Percentiles rank a stretch among this genome's conserved stretches.
Conservation (phyloP, 2,329 filamentous ascomycete species). For the Ophiostoma triangulosporum region DNA sequence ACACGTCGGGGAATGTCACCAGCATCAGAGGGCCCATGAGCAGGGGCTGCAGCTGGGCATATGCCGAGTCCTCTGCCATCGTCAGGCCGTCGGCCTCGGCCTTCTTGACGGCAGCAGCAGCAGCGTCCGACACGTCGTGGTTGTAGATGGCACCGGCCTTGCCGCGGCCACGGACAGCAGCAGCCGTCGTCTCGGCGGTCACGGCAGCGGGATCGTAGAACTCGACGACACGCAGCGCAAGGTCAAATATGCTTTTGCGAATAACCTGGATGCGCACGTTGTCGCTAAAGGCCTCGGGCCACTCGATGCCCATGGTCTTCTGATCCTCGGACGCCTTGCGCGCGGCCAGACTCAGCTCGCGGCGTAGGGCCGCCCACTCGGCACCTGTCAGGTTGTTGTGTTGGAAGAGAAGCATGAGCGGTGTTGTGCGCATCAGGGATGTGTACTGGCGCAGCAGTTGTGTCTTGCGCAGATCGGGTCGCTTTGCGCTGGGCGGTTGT, state of each 20-base stretch:
- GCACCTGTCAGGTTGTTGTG: constrained; percentile 55
- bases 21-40: constrained; percentile 70
- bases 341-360: constrained; percentile 46
- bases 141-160: constrained; percentile 25
- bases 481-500: constrained; percentile 79
- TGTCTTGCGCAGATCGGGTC: constrained; percentile 75
- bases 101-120: constrained; percentile 27
- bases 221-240: constrained; percentile 74
- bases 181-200: constrained; percentile 14
- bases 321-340: constrained; percentile 23
- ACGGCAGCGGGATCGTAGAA: constrained; percentile 49
- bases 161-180: constrained; percentile 18
- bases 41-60: constrained; percentile 55
- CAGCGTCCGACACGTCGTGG: constrained; percentile 41
- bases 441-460: constrained; percentile 80
- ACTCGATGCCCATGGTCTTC: constrained; percentile 4
- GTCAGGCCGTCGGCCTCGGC: constrained; percentile 18
- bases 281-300: constrained; percentile 36
- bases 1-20: constrained; percentile 68
- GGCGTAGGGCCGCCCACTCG: constrained; percentile 60
- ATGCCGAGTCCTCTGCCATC: constrained; percentile 26
- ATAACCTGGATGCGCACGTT: constrained; percentile 68
- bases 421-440: constrained; percentile 72
- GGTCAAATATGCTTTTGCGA: constrained; percentile 77
- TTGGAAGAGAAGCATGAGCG: constrained; percentile 72